Base-by-base conservation (phyloP, 441 rosid species). In the Macaranga tanarius region DNA sequence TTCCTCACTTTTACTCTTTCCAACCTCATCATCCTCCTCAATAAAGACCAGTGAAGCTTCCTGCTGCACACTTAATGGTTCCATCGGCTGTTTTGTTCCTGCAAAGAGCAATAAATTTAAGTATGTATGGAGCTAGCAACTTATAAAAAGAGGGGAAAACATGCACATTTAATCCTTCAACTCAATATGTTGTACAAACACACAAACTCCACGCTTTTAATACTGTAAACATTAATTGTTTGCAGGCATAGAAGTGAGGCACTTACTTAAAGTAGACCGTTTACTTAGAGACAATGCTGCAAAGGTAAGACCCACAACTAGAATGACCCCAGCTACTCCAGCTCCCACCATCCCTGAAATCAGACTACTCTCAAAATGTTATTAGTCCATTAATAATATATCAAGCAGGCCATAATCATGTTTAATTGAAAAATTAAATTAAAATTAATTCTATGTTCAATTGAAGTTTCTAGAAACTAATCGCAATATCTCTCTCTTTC, bases 331-430 rank as follows among this genome's bases (percentile, higher is more conserved):
- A 62, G 86, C 95, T 11, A 88, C 79, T 81, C 92, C 97, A 76
- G 90, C 92, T 45, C 90, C 92, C 69, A 86, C 86, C 48, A 86
- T 84, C 75, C 96, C 99, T 92, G 98, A 84, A 85, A 88, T 78
- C 81, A 82, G 85, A 84, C 95, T 90, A 91, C 80, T 86, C 77
- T 45, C 77, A 71, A 28, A 85, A 79, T 85, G 87, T 94, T 84
- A 91, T 87, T 80, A 87, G 87, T 80, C 87, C 83, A 81, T 73
- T 45, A 70, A 67, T 2, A 1, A 42, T 42, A 42, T 7, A 10
- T 10, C 47, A 42, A 42, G 8, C 47, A 42, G 2, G 47, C 47
- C 12, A 42, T 10, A 10, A 42, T 42, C 47, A 42, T 42, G 10
- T 9, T 11, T 11, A 42, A 8, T 42, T 7, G 10, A 42, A 42